phyloP scores from a whole-genome alignment of 441 rosid genomes.

The Populus hybrid region DNA sequence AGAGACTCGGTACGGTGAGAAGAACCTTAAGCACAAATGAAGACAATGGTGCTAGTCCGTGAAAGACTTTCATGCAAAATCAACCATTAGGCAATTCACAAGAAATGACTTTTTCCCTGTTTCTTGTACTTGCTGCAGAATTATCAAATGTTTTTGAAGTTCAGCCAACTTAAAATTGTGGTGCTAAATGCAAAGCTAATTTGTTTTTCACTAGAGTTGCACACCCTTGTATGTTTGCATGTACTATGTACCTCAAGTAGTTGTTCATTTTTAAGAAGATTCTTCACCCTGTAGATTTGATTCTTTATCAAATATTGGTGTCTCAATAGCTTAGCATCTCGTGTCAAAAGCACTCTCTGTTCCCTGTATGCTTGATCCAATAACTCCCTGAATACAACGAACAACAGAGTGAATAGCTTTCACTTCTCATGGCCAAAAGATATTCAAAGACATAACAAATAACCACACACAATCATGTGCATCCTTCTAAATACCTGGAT shows the following conservation, averaged over 20 bases:
- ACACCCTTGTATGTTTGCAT: not conserved
- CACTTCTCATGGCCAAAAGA: conserved; percentile 9
- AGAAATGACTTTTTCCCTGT: not conserved
- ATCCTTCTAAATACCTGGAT: conserved; percentile 45
- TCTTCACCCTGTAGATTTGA: conserved; percentile 74
- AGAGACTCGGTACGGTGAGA: not conserved
- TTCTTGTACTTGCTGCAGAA: not conserved
- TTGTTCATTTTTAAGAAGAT: conserved; percentile 85
- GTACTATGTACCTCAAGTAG: conserved; percentile 64
- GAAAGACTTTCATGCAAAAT: not conserved
- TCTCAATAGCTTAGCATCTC: conserved; percentile 84
- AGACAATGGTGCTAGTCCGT: not conserved
- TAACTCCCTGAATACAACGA: conserved; percentile 51
- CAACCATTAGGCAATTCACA: not conserved
- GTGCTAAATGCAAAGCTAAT: not conserved
- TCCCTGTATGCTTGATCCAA: conserved; percentile 74
- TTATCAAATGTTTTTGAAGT: not conserved
- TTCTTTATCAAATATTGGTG: conserved; percentile 66
- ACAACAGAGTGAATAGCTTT: conserved; percentile 11
- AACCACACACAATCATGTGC: not conserved
- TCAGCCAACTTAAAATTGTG: not conserved
- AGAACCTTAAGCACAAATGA: not conserved
- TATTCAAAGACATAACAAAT: not conserved
- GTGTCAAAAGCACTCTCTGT: conserved; percentile 73
- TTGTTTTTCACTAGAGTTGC: not conserved